These are phyloP conservation scores for Saccharomycopsis microspora DNA, from an alignment of 805 yeast species.

Conservation along the genomic window DNA sequence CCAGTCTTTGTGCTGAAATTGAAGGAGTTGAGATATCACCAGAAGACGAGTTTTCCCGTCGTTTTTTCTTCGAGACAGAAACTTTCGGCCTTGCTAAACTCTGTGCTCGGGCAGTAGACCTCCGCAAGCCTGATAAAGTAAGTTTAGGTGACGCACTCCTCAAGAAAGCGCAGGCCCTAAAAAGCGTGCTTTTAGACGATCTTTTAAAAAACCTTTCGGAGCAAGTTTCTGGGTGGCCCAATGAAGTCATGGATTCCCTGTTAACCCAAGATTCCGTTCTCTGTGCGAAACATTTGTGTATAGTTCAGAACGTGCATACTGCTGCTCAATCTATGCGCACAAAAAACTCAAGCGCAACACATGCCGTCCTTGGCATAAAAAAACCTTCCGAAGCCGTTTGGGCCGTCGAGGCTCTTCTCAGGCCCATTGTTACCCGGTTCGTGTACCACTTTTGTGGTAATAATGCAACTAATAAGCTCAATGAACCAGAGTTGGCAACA, in stretches of 20 bases:
- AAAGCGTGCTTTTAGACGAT: background rate
- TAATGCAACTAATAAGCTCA: constrained; percentile 13
- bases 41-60: too few species aligned
- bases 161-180: too few species aligned
- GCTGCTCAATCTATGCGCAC: background rate
- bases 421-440: constrained; percentile 14
- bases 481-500: constrained; percentile 14
- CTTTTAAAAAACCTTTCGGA: constrained; percentile 3
- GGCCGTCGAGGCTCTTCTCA: constrained; percentile 9
- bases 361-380: too few species aligned
- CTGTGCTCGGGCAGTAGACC: too few species aligned
- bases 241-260: background rate
- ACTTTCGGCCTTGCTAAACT: too few species aligned
- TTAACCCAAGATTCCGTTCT: constrained; percentile 3
- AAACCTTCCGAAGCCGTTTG: constrained; percentile 1
- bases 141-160: too few species aligned
- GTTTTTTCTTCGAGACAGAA: too few species aligned
- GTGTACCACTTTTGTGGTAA: constrained; percentile 16
- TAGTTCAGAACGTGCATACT: constrained; percentile 4
- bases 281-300: constrained; percentile 10
- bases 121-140: too few species aligned
- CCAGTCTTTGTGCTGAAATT: too few species aligned
- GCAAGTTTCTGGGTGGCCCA: constrained; percentile 6
- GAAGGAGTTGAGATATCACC: too few species aligned
- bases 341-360: background rate